Conservation (phyloP, 1,139 yeast species). For the Magnusiomyces paraingens region DNA sequence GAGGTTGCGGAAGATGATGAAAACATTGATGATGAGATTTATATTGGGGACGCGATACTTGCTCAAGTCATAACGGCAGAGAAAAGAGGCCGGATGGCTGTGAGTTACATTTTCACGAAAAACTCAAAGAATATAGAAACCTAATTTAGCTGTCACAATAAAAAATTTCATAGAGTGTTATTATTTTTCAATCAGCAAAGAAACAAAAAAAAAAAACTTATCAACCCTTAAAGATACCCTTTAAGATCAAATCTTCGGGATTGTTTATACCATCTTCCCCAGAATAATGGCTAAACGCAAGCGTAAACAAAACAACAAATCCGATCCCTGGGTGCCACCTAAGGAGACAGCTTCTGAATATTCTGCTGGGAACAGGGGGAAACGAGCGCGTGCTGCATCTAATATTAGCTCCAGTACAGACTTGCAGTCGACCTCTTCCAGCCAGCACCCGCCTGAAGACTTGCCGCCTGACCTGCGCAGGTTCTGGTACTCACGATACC, state of each 20-base stretch:
- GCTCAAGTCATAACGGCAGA: not conserved
- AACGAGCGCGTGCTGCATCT: too few species aligned
- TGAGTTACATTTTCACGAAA: slow-evolving; percentile 4
- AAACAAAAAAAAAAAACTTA: too few species aligned
- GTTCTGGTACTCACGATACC: slow-evolving; percentile 57
- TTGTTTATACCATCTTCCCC: not conserved
- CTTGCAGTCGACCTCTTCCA: too few species aligned
- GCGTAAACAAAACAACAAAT: too few species aligned
- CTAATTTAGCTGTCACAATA: not conserved
- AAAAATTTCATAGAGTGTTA: too few species aligned
- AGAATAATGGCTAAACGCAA: not conserved
- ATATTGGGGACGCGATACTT: slow-evolving; percentile 2
- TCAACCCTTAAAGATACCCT: too few species aligned
- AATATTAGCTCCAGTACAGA: too few species aligned
- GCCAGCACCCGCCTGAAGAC: slow-evolving; percentile 9
- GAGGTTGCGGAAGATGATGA: slow-evolving; percentile 1
- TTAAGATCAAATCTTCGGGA: too few species aligned
- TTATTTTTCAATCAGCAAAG: too few species aligned
- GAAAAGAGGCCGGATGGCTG: not conserved
- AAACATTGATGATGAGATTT: not conserved
- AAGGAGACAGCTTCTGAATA: too few species aligned
- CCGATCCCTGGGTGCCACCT: too few species aligned
- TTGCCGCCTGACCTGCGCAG: slow-evolving; percentile 25
- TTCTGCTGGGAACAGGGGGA: too few species aligned
- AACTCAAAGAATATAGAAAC: not conserved